Evolutionary conservation across 2,329 filamentous ascomycete genomes (phyloP).

Genomic region (Ascocoryne sarcoides): DNA sequence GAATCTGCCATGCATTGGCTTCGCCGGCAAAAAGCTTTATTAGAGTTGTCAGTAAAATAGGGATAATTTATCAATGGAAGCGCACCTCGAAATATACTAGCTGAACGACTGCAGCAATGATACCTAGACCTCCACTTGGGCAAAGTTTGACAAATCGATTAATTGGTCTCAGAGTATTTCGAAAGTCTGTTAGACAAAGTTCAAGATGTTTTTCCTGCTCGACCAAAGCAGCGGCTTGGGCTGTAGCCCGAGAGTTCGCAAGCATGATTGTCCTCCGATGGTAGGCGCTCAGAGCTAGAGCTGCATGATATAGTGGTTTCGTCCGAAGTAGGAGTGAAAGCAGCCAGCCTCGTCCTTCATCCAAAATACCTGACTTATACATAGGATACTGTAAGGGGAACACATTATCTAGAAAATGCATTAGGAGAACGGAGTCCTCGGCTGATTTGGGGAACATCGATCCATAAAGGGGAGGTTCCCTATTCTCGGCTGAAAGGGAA

Average conservation of each 20-base stretch:
- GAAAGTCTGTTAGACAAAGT: constrained; percentile 34
- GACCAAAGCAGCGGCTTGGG: constrained; percentile 7
- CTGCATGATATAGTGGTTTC: constrained; percentile 48
- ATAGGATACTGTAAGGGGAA: constrained; percentile 56
- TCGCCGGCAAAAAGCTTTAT: constrained; percentile 35
- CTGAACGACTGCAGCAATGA: constrained; percentile 44
- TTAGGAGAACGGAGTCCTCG: constrained; percentile 4
- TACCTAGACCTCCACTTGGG: constrained; percentile 22
- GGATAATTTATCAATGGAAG: background rate
- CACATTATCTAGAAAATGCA: constrained; percentile 50
- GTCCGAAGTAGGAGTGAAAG: constrained; percentile 48
- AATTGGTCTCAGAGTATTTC: constrained; percentile 30
- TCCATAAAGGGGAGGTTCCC: background rate
- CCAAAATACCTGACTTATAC: constrained; percentile 46
- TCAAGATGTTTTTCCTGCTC: constrained; percentile 24
- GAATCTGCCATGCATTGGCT: constrained; percentile 18
- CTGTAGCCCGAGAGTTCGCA: constrained; percentile 15
- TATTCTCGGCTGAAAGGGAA: background rate
- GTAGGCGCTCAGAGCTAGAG: constrained; percentile 46
- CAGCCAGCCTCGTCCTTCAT: constrained; percentile 54
- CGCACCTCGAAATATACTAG: constrained; percentile 42
- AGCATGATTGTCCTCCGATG: constrained; percentile 29
- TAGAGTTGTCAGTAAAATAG: background rate
- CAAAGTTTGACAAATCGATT: constrained; percentile 11
- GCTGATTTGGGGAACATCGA: background rate